Evolutionary conservation across 352 stramenopile species (phyloP).

Genomic region (Pythium dissimile): DNA sequence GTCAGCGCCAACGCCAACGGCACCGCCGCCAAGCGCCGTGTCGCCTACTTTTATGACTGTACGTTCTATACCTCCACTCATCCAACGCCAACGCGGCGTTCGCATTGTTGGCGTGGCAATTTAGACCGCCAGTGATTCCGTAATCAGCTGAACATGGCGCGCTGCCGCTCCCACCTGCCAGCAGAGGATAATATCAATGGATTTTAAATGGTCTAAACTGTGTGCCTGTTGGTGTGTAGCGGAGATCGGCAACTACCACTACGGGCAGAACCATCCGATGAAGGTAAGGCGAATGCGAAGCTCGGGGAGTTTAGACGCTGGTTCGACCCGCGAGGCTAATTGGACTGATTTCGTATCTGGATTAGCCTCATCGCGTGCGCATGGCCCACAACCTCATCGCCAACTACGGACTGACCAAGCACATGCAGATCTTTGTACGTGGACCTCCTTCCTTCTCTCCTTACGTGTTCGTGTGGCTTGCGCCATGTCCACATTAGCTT

Average conservation of each 20-base stretch:
- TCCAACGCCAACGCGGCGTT: neutral
- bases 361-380: conserved; percentile 95
- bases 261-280: conserved; percentile 93
- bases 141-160: conserved; percentile 1
- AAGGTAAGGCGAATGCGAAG: conserved; percentile 41
- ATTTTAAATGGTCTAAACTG: neutral
- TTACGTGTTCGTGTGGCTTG: neutral
- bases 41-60: conserved; percentile 91
- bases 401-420: conserved; percentile 98
- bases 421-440: conserved; percentile 98
- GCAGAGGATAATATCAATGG: neutral
- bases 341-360: neutral
- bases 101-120: neutral
- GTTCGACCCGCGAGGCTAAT: no score
- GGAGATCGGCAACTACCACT: conserved; percentile 99
- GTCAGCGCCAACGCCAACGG: no score
- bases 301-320: neutral
- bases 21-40: conserved; percentile 59
- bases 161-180: neutral
- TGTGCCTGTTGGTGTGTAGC: conserved; percentile 56
- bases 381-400: conserved; percentile 99
- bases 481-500: neutral
- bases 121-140: neutral
- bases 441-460: neutral
- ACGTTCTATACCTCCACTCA: neutral